phyloP scores from a whole-genome alignment of 2,329 filamentous ascomycete genomes.

The Grosmannia clavigera region DNA sequence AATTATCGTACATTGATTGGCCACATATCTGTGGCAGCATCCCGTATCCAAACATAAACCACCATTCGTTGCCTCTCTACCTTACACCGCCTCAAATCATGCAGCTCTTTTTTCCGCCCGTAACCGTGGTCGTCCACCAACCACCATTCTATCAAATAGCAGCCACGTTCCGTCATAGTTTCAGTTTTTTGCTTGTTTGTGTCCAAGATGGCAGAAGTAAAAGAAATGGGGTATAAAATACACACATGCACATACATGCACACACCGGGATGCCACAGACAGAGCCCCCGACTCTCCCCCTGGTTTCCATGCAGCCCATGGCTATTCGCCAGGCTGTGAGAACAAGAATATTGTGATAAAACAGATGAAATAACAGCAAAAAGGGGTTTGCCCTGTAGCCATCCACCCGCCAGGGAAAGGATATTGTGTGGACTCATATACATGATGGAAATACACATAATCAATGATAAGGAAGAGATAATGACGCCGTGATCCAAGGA shows the following conservation, averaged over 20 bases:
- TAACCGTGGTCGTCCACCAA: neutral
- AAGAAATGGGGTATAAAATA: constrained; percentile 1
- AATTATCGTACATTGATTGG: neutral
- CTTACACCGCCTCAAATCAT: neutral
- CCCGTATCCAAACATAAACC: neutral
- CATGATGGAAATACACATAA: neutral
- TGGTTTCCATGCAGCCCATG: neutral
- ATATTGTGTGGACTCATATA: neutral
- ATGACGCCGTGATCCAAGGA: neutral
- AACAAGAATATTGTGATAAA: neutral
- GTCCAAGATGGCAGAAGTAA: neutral
- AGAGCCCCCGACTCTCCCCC: neutral
- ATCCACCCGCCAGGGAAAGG: neutral
- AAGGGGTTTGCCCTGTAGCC: neutral
- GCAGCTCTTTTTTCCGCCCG: neutral
- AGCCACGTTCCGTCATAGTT: neutral
- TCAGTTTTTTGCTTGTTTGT: neutral
- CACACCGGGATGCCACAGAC: neutral
- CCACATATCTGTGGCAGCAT: neutral
- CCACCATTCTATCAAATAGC: neutral
- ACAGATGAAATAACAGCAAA: neutral
- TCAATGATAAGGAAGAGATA: neutral
- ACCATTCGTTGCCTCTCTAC: neutral
- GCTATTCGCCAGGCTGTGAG: neutral
- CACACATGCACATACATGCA: constrained; percentile 1